These are phyloP conservation scores for Exophiala oligosperma DNA, from an alignment of 2,329 filamentous ascomycete genomes.

Conservation along the genomic window DNA sequence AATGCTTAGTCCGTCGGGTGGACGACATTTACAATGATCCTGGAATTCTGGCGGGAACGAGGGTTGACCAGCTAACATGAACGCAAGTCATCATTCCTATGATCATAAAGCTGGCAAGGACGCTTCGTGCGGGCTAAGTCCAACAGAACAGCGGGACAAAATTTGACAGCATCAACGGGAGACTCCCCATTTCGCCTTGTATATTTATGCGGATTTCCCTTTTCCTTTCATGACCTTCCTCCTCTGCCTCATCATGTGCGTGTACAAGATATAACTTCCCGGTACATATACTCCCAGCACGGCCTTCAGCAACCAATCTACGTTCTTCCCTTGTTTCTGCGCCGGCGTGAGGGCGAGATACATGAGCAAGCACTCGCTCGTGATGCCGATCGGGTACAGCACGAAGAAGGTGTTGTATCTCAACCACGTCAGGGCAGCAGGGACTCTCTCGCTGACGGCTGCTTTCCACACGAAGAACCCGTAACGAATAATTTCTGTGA, in stretches of 20 bases:
- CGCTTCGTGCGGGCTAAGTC: too few species aligned
- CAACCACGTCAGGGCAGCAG: slow-evolving; percentile 71
- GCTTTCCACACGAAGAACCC: slow-evolving; percentile 81
- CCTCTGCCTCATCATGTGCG: slow-evolving; percentile 92
- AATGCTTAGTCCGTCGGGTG: too few species aligned
- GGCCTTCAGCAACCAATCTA: slow-evolving; percentile 61
- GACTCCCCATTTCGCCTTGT: too few species aligned
- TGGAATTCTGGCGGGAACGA: too few species aligned
- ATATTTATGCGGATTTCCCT: slow-evolving; percentile 42
- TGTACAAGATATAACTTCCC: slow-evolving; percentile 81
- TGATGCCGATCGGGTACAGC: slow-evolving; percentile 88
- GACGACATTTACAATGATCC: too few species aligned
- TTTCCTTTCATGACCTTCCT: slow-evolving; percentile 72
- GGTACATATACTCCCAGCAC: slow-evolving; percentile 77
- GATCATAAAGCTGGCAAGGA: too few species aligned
- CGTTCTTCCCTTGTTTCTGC: slow-evolving; percentile 53
- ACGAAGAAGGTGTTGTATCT: slow-evolving; percentile 86
- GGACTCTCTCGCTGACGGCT: slow-evolving; percentile 53
- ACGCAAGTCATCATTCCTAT: too few species aligned
- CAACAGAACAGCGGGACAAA: too few species aligned
- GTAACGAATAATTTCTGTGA: slow-evolving; percentile 93
- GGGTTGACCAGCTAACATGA: too few species aligned
- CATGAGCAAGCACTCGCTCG: slow-evolving; percentile 81
- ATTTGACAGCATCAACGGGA: too few species aligned
- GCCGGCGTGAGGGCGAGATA: slow-evolving; percentile 65